Percentiles rank a stretch among this genome's conserved stretches.
Conservation (phyloP, 345 rosid species). For the Bruguiera parviflora region DNA sequence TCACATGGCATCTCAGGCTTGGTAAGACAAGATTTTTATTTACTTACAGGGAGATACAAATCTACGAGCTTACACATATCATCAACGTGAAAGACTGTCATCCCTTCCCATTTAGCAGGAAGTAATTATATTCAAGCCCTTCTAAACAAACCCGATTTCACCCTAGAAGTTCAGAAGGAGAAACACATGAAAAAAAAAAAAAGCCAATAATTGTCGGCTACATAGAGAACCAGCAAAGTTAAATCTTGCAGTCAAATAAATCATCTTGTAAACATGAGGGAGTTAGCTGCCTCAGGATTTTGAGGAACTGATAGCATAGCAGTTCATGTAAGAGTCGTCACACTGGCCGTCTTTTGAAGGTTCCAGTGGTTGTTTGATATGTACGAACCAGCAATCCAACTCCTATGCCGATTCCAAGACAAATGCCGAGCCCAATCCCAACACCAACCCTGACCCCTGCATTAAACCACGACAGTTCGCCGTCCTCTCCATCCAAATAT, state of each 20-base stretch:
- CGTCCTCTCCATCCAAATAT: slow-evolving; percentile 68
- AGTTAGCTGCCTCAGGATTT: slow-evolving; percentile 31
- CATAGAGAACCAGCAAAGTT: slow-evolving; percentile 27
- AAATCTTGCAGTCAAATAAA: slow-evolving; percentile 37
- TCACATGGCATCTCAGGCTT: background rate
- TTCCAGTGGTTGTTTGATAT: slow-evolving; percentile 76
- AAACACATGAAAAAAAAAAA: background rate
- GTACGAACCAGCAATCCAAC: slow-evolving; percentile 84
- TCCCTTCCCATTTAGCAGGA: slow-evolving; percentile 6
- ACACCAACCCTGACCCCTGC: slow-evolving; percentile 97
- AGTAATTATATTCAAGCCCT: slow-evolving; percentile 8
- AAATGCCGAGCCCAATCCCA: slow-evolving; percentile 92
- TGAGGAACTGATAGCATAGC: background rate
- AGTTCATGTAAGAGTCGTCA: slow-evolving; percentile 6
- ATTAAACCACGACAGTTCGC: slow-evolving; percentile 93
- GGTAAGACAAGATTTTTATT: slow-evolving; percentile 13
- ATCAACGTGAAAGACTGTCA: slow-evolving; percentile 7
- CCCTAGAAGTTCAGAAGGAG: background rate
- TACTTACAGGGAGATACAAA: slow-evolving; percentile 33
- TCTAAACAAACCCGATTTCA: slow-evolving; percentile 7
- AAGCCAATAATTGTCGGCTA: slow-evolving; percentile 18
- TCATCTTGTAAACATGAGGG: slow-evolving; percentile 14
- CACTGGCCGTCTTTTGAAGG: slow-evolving; percentile 61
- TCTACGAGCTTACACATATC: slow-evolving; percentile 12
- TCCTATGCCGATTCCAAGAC: slow-evolving; percentile 85